Evolutionary conservation across 2,329 filamentous ascomycete genomes (phyloP), one percentile per base, ranked within the genome.

Genomic region (Aspergillus sp.): DNA sequence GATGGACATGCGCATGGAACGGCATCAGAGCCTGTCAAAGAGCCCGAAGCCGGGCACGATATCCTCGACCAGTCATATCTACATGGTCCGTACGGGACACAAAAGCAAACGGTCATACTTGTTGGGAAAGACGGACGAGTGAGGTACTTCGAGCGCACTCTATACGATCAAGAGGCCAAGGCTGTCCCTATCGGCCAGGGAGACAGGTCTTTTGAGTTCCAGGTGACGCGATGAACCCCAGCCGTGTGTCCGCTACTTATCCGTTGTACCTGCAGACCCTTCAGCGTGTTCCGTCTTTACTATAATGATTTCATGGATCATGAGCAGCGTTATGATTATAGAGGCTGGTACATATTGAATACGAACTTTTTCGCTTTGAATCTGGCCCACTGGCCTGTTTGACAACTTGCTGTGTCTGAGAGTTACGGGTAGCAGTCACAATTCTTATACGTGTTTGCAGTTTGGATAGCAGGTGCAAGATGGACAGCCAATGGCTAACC

Each of bases 31-130:
- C n/a, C 44, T n/a, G 37, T 48, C 25, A 47, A 48, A 45, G 45
- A 50, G 48, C 17, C 57, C 39, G 21, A 55, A 57, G 7, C 59
- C 9, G 47, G 55, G 37, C 40, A 66, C 14, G 50, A 68, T 66
- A 62, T 73, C 63, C 55, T 66, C 31, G 65, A 66, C 25, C 62
- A 63, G 39, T 65, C 63, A 27, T 73, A 81, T 67, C 62, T 72
- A 50, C 77, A 74, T 56, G 83, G 82, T 0, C 72, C 81, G 7
- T 89, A 89, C 67, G 86, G 86, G 0, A 89, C 86, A 2, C 84
- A 87, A 67, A 86, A 85, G 70, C 85, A 88, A 68, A 86, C 83
- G 1, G 73, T 88, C 7, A 75, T 88, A 2, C 70, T 89, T 14
- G 84, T 87, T 19, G 76, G 81, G 64, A 72, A 73, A 31, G 66